Percentiles rank a stretch among this genome's conserved stretches.
Evolutionary conservation across 192 early-diverging fungal genomes (phyloP).

Genomic region (Thamnidium elegans): DNA sequence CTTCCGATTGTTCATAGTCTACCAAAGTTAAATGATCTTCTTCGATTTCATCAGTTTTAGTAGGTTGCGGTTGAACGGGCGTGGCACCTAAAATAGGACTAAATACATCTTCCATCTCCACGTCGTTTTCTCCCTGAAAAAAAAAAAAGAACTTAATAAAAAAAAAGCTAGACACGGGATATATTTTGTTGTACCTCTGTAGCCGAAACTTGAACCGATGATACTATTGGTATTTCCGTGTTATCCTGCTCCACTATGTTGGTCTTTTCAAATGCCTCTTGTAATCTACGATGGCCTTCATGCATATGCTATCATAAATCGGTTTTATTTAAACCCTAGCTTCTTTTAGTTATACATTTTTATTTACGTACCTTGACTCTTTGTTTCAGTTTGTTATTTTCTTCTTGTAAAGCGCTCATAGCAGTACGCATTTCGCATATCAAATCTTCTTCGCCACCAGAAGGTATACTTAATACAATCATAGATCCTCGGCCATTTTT

Average conservation of each 20-base stretch:
- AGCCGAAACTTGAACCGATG: conserved; percentile 5
- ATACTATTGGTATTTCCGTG: background rate
- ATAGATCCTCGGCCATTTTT: conserved; percentile 15
- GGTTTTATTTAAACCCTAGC: conserved; percentile 1
- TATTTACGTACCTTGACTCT: conserved; percentile 9
- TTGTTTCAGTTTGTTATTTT: conserved; percentile 22
- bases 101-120: conserved; percentile 6
- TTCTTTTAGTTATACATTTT: background rate
- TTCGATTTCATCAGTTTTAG: background rate
- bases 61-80: background rate
- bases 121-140: background rate
- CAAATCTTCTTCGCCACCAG: conserved; percentile 27
- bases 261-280: conserved; percentile 29
- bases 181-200: background rate
- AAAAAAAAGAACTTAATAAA: background rate
- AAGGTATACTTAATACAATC: conserved; percentile 18
- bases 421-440: conserved; percentile 27
- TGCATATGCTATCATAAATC: conserved; percentile 17
- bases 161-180: too few species aligned
- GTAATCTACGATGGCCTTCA: conserved; percentile 15
- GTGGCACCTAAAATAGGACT: conserved; percentile 4
- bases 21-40: background rate
- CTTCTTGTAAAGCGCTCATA: conserved; percentile 18
- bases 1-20: too few species aligned
- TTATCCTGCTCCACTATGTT: too few species aligned